Conservation (phyloP, 2,329 filamentous ascomycete species). For the Aspergillus tanneri region DNA sequence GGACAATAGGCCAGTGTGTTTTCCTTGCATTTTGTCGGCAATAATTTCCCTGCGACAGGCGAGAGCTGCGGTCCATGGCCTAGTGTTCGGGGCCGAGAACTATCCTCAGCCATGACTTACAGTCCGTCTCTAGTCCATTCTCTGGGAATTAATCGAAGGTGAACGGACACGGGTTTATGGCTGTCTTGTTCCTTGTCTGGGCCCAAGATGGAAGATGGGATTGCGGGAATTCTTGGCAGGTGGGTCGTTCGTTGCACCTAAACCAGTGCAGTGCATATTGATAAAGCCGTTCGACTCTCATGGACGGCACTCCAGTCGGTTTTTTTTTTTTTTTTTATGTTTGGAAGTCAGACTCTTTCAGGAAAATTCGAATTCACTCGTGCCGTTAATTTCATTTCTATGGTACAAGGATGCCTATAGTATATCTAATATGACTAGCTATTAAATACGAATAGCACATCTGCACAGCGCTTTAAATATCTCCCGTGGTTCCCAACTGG, state of each 20-base stretch:
- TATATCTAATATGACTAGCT: neutral
- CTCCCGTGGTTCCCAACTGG: constrained; percentile 29
- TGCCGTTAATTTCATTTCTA: neutral
- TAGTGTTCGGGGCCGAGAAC: constrained; percentile 8
- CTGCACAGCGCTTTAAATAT: constrained; percentile 3
- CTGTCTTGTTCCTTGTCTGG: neutral
- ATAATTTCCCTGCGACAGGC: constrained; percentile 41
- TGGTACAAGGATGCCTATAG: neutral
- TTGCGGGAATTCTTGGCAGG: constrained; percentile 18
- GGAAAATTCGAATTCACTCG: too few relatives aligned
- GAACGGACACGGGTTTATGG: neutral
- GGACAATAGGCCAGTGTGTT: constrained; percentile 71
- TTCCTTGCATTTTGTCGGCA: constrained; percentile 44
- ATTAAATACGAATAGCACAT: neutral
- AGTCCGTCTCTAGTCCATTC: constrained; percentile 25
- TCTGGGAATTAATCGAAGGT: constrained; percentile 4
- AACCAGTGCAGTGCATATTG: too few relatives aligned
- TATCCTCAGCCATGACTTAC: constrained; percentile 25
- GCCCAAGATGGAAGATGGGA: constrained; percentile 5
- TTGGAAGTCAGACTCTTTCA: too few relatives aligned
- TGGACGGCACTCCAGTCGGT: too few relatives aligned
- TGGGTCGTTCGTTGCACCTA: constrained; percentile 12
- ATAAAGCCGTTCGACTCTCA: too few relatives aligned
- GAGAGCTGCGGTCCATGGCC: constrained; percentile 35
- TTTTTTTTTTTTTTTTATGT: too few relatives aligned